Conservation (phyloP, 78 protist genomes). For the Polysphondylium violaceum region DNA sequence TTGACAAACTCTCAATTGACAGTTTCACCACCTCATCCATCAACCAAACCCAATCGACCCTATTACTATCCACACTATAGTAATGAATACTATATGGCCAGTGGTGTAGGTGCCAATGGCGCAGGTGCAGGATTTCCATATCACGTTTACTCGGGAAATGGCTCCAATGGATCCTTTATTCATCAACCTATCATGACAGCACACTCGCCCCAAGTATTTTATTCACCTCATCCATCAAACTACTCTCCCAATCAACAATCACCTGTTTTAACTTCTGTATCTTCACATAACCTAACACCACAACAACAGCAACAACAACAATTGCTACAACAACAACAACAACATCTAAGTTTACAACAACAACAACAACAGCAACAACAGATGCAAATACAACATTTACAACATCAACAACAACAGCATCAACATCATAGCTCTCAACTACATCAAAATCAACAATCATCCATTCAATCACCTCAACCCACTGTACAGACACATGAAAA, state of each 20-base stretch:
- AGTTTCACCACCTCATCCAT: background rate
- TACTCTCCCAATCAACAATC: conserved; percentile 20
- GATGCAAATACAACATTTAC: conserved; percentile 1
- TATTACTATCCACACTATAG: background rate
- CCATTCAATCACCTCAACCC: background rate
- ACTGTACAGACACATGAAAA: background rate
- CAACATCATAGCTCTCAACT: background rate
- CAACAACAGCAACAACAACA: conserved; percentile 8
- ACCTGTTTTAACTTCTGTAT: conserved; percentile 15
- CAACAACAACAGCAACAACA: conserved; percentile 48
- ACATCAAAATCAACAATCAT: conserved; percentile 1
- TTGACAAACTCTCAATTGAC: background rate
- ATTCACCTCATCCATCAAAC: background rate
- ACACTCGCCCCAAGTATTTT: background rate
- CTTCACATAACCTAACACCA: conserved; percentile 2
- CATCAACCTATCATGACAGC: background rate
- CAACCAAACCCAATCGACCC: too few relatives aligned
- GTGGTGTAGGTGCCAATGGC: background rate
- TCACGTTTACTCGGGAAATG: too few relatives aligned
- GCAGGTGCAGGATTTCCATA: too few relatives aligned
- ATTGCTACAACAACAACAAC: background rate
- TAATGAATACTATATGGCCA: background rate
- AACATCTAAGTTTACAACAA: conserved; percentile 18
- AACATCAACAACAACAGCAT: conserved; percentile 16
- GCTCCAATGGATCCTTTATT: too few relatives aligned